A percentile compares a stretch with the other conserved stretches of the same genome.
Conservation (phyloP, 2,329 filamentous ascomycete species). For the Ophiocordyceps polyrhachis-furcata region DNA sequence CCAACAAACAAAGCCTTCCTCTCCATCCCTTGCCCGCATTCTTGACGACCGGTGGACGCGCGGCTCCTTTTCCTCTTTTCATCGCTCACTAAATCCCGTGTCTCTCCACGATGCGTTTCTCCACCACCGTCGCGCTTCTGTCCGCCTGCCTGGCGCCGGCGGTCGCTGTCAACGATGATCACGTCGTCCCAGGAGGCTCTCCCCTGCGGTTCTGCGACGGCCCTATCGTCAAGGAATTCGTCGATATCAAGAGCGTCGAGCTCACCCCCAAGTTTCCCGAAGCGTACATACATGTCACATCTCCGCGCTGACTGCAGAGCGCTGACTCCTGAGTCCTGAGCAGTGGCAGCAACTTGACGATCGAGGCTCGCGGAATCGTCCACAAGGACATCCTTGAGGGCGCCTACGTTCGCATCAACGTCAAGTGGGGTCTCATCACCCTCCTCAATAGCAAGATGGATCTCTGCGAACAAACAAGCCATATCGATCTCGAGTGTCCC, state of each 20-base stretch:
- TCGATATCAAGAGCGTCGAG: constrained; percentile 64
- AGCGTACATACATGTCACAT: constrained; percentile 38
- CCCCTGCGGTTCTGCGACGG: constrained; percentile 60
- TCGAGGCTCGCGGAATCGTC: constrained; percentile 63
- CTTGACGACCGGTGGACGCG: neutral
- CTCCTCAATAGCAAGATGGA: constrained; percentile 67
- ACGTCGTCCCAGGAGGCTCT: constrained; percentile 66
- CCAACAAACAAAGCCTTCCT: neutral
- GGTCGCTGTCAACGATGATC: constrained; percentile 24
- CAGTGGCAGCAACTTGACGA: constrained; percentile 61
- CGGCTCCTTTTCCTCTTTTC: neutral
- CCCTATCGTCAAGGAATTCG: constrained; percentile 48
- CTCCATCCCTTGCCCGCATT: neutral
- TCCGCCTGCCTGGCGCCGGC: constrained; percentile 26
- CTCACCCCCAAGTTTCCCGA: constrained; percentile 70
- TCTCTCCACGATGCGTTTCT: constrained; percentile 14
- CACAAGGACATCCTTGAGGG: constrained; percentile 54
- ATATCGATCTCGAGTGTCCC: constrained; percentile 80
- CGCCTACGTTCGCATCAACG: constrained; percentile 62
- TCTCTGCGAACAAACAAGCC: constrained; percentile 73
- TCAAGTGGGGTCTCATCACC: constrained; percentile 89
- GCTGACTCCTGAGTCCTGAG: constrained; percentile 10
- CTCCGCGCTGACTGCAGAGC: neutral
- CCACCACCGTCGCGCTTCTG: constrained; percentile 25
- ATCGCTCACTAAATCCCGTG: neutral